Evolutionary conservation across 192 early-diverging fungal species (phyloP).

Genomic region (Dimargaris verticillata): DNA sequence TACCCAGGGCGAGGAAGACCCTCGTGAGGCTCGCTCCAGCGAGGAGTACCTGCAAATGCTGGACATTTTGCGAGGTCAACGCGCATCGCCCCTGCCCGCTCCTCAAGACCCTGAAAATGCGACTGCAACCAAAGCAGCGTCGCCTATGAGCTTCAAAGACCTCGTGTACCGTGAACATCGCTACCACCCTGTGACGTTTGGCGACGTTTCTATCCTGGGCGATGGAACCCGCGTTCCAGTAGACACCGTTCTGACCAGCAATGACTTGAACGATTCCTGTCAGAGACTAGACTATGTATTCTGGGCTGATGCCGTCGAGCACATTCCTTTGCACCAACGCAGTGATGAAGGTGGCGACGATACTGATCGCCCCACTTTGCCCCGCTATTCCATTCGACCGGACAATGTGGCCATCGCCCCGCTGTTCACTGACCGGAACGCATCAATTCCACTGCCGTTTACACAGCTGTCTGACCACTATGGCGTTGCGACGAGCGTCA

Average conservation of each 20-base stretch:
- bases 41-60: background rate
- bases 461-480: constrained; percentile 12
- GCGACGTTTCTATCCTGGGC: constrained; percentile 11
- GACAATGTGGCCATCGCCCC: constrained; percentile 1
- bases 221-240: background rate
- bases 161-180: constrained; percentile 21
- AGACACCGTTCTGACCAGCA: constrained; percentile 4
- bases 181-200: constrained; percentile 27
- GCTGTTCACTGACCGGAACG: constrained; percentile 1
- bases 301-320: constrained; percentile 6
- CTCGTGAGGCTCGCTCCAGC: background rate
- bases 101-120: too few relatives aligned
- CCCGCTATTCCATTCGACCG: background rate
- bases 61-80: background rate
- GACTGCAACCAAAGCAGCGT: background rate
- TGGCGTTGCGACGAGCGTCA: background rate
- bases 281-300: constrained; percentile 11
- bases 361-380: too few relatives aligned
- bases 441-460: background rate
- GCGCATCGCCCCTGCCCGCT: too few relatives aligned
- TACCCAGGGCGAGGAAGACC: constrained; percentile 19
- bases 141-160: constrained; percentile 11
- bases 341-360: too few relatives aligned
- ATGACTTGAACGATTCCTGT: constrained; percentile 6
- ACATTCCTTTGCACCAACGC: too few relatives aligned